Evolutionary conservation across 306 rosid species (phyloP), one percentile per base, ranked within the genome.

Genomic region (Abrus pulchellus): DNA sequence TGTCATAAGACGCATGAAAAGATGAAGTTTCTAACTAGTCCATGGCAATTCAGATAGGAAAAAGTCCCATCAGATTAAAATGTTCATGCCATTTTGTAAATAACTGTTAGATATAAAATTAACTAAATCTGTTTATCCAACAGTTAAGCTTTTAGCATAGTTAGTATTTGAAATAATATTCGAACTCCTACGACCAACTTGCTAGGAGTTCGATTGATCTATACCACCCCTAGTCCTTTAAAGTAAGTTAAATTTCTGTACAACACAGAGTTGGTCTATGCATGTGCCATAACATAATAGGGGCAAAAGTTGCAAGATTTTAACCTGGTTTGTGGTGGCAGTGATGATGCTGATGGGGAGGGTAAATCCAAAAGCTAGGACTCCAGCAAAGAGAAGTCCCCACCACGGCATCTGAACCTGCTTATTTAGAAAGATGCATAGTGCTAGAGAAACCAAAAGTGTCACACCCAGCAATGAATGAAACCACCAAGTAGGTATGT

Each of bases 361-460:
- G 48, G 98, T 93, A 76, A 91, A 93, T 48, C 28, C 43, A 36
- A 93, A 90, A 71, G 97, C 97, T 47, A 93, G 72, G 32, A 60
- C 88, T 74, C 40, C 84, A 20, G 98, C 92, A 80, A 93, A 91
- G 70, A 91, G 53, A 66, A 93, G 94, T 43, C 97, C 97, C 97
- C 98, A 93, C 94, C 94, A 93, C 7, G 98, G 98, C 93, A 93
- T 88, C 75, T 93, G 98, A 85, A 93, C 85, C 74, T 93, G 91
- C 28, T 88, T 80, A 10, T 91, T 93, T 49, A 93, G 81, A 85
- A 88, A 72, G 65, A 83, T 91, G 88, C 98, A 93, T 27, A 93
- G 87, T 2, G 43, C 60, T 0, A 91, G 89, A 74, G 98, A 93
- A 75, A 91, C 90, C 11, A 63, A 59, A 11, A 93, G 13, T 1